These are phyloP conservation scores for Pythium apleroticum DNA, from an alignment of 352 stramenopile genomes.

Conservation along the genomic window DNA sequence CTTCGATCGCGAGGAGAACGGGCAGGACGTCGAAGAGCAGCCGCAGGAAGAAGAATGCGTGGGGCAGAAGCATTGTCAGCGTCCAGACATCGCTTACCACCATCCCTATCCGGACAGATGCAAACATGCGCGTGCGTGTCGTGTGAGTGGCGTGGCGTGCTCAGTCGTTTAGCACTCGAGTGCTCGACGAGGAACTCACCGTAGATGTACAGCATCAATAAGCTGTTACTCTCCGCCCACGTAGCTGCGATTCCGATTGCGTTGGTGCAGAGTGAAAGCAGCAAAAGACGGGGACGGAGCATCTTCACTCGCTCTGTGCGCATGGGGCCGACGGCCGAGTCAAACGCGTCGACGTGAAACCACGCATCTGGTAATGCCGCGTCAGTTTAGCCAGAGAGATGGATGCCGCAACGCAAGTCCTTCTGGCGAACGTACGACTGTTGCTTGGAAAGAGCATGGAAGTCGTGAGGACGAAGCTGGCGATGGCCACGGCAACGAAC, in stretches of 20 bases:
- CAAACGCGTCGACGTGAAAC: conserved; percentile 46
- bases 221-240: conserved; percentile 25
- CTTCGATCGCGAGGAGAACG: conserved; percentile 38
- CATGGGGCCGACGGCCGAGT: conserved; percentile 24
- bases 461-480: conserved; percentile 16
- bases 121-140: not conserved
- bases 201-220: conserved; percentile 50
- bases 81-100: conserved; percentile 38
- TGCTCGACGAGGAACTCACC: conserved; percentile 29
- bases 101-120: conserved; percentile 28
- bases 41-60: conserved; percentile 58
- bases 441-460: conserved; percentile 23
- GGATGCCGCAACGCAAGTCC: too few relatives aligned
- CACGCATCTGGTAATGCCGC: conserved; percentile 36
- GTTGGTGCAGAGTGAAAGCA: conserved; percentile 35
- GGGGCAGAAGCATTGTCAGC: conserved; percentile 47
- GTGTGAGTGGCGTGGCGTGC: not conserved
- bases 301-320: conserved; percentile 34
- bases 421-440: conserved; percentile 1
- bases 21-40: conserved; percentile 57
- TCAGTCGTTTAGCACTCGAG: too few relatives aligned
- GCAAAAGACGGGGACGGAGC: conserved; percentile 34
- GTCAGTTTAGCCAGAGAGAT: not conserved
- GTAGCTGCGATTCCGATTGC: conserved; percentile 29
- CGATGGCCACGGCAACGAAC: conserved; percentile 12